Evolutionary conservation across 148 eudicot species (phyloP), one percentile per base, ranked within the genome.

Genomic region (Vaccinium darrowii): DNA sequence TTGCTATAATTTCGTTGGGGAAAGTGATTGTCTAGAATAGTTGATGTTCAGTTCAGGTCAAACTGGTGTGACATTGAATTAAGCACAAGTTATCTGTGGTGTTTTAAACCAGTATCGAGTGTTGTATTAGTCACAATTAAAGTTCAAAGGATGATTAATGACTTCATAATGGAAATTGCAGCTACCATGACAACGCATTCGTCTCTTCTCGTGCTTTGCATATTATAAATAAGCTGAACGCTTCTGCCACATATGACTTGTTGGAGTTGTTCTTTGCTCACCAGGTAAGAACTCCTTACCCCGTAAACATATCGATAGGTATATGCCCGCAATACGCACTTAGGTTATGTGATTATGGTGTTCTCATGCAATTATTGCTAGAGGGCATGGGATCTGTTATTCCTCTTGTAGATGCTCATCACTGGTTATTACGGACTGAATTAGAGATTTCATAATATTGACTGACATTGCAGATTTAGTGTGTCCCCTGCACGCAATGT

Each of bases 161-260:
- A 25, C 11, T 15, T 51, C 0, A n/a, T 27, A 53, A 78, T 75
- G 30, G 83, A 63, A 83, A 56, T 85, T 83, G 88, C 88, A 94
- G 99, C 82, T 96, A 94, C 90, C 80, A 76, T 11, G 80, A 76
- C 33, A 76, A 76, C n/a, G 90, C 98, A n/a, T 96, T 89, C 83
- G 91, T 85, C 79, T 89, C 92, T 36, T 96, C 99, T 53, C 94
- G 96, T 7, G 97, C 98, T 30, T 81, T 96, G 85, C 97, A 96
- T 85, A 90, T 94, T 67, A 90, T 89, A 8, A 86, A 93, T 78
- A 89, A 85, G 84, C 67, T 93, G 50, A 94, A 96, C 80, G 10
- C 84, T 73, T 92, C 97, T n/a, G 93, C 94, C 36, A 96, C 99
- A 3, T 93, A 92, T 79, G 86, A 88, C 67, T 85, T 96, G 84